A percentile compares a stretch with the other conserved stretches of the same genome.
Evolutionary conservation across 2,329 filamentous ascomycete species (phyloP).

Genomic region (Aspergillus arachidicola): DNA sequence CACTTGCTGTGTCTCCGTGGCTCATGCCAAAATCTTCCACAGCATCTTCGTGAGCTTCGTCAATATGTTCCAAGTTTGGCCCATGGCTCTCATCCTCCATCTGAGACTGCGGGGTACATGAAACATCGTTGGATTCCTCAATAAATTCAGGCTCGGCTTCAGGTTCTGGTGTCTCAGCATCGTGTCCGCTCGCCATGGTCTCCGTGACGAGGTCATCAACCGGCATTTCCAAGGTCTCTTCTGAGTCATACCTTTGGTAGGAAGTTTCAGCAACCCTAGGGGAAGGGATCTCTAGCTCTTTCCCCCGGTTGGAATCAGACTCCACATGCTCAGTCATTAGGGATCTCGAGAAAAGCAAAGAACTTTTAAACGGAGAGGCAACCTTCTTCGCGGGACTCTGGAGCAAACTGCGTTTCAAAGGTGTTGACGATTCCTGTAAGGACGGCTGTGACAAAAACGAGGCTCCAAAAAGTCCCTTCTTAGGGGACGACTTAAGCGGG

Average conservation of each 20-base stretch:
- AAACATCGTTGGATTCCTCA: constrained; percentile 3
- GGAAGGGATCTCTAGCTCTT: constrained; percentile 3
- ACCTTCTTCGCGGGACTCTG: constrained; percentile 49
- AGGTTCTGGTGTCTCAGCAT: background rate
- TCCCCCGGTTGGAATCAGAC: background rate
- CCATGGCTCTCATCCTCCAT: constrained; percentile 11
- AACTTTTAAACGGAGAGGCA: constrained; percentile 42
- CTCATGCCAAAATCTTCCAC: background rate
- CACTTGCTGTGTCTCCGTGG: background rate
- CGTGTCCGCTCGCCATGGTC: background rate
- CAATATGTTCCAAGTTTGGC: constrained; percentile 12
- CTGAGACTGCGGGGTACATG: constrained; percentile 3
- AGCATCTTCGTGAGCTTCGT: constrained; percentile 17
- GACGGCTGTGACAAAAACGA: constrained; percentile 38
- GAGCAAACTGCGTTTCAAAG: constrained; percentile 40
- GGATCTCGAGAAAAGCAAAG: constrained; percentile 22
- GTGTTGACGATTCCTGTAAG: constrained; percentile 35
- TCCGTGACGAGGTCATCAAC: constrained; percentile 25
- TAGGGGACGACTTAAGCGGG: constrained; percentile 26
- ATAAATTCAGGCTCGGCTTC: constrained; percentile 6
- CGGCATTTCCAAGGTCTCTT: constrained; percentile 23
- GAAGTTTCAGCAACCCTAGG: constrained; percentile 8
- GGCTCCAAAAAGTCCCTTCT: constrained; percentile 34
- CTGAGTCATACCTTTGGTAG: constrained; percentile 13
- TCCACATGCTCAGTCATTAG: constrained; percentile 10